A percentile compares a stretch with the other conserved stretches of the same genome.
phyloP scores from a whole-genome alignment of 129 eudicot genomes.

The Lactuca sativa region DNA sequence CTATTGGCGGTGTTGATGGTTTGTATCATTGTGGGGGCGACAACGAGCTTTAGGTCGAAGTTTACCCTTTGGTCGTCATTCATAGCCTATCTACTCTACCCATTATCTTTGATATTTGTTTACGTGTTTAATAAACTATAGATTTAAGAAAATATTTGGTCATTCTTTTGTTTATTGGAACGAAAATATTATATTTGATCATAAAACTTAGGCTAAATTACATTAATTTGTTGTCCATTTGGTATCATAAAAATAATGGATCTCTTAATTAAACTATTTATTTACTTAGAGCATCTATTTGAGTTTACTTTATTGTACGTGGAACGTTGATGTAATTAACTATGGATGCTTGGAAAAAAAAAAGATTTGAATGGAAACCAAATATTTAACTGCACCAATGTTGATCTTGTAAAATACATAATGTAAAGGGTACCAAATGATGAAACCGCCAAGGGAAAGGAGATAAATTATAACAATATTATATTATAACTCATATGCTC shows the following conservation, averaged over 20 bases:
- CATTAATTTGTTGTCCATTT: no score
- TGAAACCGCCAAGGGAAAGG: no score
- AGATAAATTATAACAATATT: accelerated
- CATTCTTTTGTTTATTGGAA: slow-evolving; percentile 15
- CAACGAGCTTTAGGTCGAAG: slow-evolving; percentile 50
- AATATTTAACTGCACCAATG: no score
- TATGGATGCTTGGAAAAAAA: no score
- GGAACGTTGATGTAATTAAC: no score
- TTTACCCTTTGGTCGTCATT: slow-evolving; percentile 67
- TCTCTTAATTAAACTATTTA: no score
- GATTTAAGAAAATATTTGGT: neutral
- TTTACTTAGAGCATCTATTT: no score
- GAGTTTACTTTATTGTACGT: no score
- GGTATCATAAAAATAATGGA: no score
- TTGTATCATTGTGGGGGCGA: slow-evolving; percentile 44
- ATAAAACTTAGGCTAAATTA: neutral
- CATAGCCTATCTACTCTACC: slow-evolving; percentile 65
- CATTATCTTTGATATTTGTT: slow-evolving; percentile 68
- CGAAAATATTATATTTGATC: neutral
- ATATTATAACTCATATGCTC: accelerated
- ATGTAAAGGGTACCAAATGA: no score
- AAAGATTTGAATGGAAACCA: no score
- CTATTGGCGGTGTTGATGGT: slow-evolving; percentile 56
- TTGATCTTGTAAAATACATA: no score
- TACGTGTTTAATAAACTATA: slow-evolving; percentile 36